These are phyloP conservation scores for Deinandra increscens DNA, from an alignment of 129 eudicot species.

Conservation along the genomic window DNA sequence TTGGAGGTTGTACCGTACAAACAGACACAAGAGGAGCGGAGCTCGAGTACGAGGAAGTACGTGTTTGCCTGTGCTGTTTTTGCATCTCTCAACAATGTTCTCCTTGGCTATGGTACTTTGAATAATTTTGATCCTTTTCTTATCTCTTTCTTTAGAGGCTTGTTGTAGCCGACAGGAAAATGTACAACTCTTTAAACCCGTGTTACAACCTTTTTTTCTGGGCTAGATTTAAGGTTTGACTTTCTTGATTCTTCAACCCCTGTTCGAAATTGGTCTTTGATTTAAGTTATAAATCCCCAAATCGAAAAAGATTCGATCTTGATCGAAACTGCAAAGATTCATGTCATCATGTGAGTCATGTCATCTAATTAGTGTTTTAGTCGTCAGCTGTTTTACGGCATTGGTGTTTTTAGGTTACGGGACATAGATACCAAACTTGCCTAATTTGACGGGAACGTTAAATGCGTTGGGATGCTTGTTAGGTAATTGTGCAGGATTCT, in stretches of 20 bases:
- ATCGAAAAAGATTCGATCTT: background rate
- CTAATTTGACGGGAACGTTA: slow-evolving; percentile 26
- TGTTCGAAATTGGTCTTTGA: slow-evolving; percentile 4
- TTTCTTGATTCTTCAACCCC: background rate
- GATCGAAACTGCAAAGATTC: slow-evolving; percentile 15
- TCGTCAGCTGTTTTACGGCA: slow-evolving; percentile 22
- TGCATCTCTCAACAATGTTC: slow-evolving; percentile 89
- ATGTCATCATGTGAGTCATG: slow-evolving; percentile 18
- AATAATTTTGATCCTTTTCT: too few species aligned
- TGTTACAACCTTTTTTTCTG: slow-evolving; percentile 29
- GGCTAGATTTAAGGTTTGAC: slow-evolving; percentile 31
- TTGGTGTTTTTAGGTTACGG: slow-evolving; percentile 17
- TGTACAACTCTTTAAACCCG: slow-evolving; percentile 32
- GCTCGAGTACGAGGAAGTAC: slow-evolving; percentile 49
- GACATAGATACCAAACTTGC: slow-evolving; percentile 32
- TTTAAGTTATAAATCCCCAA: background rate
- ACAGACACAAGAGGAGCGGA: slow-evolving; percentile 41
- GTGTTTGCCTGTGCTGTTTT: slow-evolving; percentile 80
- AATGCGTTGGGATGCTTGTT: slow-evolving; percentile 30
- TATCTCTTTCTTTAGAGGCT: background rate
- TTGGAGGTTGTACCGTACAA: slow-evolving; percentile 38
- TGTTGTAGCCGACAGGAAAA: slow-evolving; percentile 27
- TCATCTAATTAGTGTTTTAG: background rate
- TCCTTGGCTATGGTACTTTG: slow-evolving; percentile 87
- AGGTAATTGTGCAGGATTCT: slow-evolving; percentile 14